Evolutionary conservation across 129 eudicot species (phyloP).

Genomic region (Tanacetum coccineum): DNA sequence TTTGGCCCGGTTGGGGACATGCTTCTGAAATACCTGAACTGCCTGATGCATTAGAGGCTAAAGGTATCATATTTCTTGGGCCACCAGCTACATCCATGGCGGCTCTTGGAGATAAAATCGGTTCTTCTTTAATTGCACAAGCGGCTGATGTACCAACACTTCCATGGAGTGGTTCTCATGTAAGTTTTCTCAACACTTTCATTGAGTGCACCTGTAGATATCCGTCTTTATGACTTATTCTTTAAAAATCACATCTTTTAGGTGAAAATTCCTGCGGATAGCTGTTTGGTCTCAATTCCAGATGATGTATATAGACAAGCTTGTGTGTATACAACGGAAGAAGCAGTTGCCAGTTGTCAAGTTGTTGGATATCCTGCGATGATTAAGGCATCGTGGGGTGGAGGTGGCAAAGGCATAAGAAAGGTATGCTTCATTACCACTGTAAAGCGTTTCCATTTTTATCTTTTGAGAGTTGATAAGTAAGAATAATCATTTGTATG

Average conservation of each 20-base stretch:
- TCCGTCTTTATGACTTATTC: neutral
- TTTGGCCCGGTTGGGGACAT: conserved; percentile 99
- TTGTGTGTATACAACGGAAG: conserved; percentile 89
- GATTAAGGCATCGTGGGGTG: conserved; percentile 99
- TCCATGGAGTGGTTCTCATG: conserved; percentile 99
- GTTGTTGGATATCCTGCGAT: conserved; percentile 98
- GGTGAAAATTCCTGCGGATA: conserved; percentile 79
- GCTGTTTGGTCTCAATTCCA: conserved; percentile 75
- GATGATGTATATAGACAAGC: conserved; percentile 80
- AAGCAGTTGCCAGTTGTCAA: conserved; percentile 92
- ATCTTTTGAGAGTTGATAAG: neutral
- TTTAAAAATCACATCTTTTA: conserved; percentile 17
- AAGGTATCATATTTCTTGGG: conserved; percentile 90
- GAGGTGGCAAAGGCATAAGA: conserved; percentile 99
- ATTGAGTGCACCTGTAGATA: conserved; percentile 87
- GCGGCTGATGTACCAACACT: conserved; percentile 98
- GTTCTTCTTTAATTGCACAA: conserved; percentile 97
- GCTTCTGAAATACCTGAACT: conserved; percentile 99
- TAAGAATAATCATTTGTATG: neutral
- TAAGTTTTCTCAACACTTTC: conserved; percentile 62
- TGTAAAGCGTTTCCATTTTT: neutral
- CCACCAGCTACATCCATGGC: conserved; percentile 95
- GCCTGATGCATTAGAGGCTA: conserved; percentile 82
- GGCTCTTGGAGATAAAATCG: conserved; percentile 95
- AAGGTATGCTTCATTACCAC: conserved; percentile 49